Conservation (phyloP, 257 asterid species). For the Leptodermis oblonga region DNA sequence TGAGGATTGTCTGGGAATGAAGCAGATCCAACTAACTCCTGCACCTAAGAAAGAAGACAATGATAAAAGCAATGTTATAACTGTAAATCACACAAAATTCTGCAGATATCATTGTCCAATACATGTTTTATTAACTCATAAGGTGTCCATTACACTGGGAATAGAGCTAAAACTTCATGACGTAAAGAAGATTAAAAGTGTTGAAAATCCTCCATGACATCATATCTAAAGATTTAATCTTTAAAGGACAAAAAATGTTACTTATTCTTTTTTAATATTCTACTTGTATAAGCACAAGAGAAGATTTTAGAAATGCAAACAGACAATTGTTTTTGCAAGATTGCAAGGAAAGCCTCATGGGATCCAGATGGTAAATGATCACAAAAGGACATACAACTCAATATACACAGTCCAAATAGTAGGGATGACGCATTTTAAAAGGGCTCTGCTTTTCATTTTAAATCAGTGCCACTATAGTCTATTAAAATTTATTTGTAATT, state of each 20-base stretch:
- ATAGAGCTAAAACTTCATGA: background rate
- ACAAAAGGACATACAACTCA: background rate
- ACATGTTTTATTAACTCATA: background rate
- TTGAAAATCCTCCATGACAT: background rate
- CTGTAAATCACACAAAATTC: background rate
- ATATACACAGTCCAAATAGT: background rate
- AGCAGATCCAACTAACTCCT: constrained; percentile 61
- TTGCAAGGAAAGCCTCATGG: background rate
- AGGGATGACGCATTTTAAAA: background rate
- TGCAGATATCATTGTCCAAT: background rate
- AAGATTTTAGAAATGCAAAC: background rate
- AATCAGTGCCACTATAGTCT: background rate
- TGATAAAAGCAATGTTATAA: background rate
- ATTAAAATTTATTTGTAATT: background rate
- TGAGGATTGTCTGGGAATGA: constrained; percentile 50
- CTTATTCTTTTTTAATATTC: background rate
- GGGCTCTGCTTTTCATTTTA: background rate
- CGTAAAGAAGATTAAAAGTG: background rate
- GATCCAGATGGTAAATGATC: background rate
- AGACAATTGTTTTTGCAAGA: background rate
- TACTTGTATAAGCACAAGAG: background rate
- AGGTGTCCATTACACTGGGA: background rate
- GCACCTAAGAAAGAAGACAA: constrained; percentile 20
- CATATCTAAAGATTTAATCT: background rate
- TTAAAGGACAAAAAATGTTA: background rate